Evolutionary conservation across 495 filamentous ascomycete genomes (phyloP), one percentile per base, ranked within the genome.

Genomic region (Talaromyces liani): DNA sequence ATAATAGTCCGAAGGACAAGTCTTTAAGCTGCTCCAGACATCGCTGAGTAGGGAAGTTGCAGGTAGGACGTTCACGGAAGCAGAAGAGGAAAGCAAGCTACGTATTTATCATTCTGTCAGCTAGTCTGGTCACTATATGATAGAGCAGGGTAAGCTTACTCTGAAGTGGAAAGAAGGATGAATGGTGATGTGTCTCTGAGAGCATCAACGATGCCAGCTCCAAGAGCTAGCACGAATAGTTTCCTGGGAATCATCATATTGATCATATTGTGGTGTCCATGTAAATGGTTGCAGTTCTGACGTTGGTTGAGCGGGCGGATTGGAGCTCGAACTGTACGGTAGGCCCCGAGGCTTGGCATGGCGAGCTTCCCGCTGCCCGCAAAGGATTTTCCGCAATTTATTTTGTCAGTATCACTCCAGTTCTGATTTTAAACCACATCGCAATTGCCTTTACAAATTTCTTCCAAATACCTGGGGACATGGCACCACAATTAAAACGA

Each of bases 101-200:
- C n/a, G n/a, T n/a, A 57, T 12, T 18, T 66, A 68, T 34, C 59
- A 39, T 56, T 69, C 65, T 57, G 68, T 79, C 73, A 77, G 74
- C 67, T 63, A 41, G n/a, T 24, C 8, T 36, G 33, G 5, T 29
- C 62, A 61, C 60, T 55, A 16, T 16, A 18, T 25, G 1, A 10
- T 12, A 31, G 20, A 34, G 16, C 20, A 31, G 20, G 51, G 16
- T 58, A 25, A 22, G n/a, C 88, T 47, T 84, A 96, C 91, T 86
- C 79, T 58, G 88, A 85, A 39, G 84, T 89, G 25, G 92, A 95
- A 69, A 92, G 86, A 27, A 96, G 75, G 74, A 96, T 82, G 71
- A 95, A 94, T 16, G 93, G 93, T 51, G 91, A 92, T 0, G 92
- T 89, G 68, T 96, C 88, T 56, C 82, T 84, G 75, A 95, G 93